These are phyloP conservation scores for Laburnicola sp. DNA, from an alignment of 2,329 filamentous ascomycete species.

Conservation along the genomic window DNA sequence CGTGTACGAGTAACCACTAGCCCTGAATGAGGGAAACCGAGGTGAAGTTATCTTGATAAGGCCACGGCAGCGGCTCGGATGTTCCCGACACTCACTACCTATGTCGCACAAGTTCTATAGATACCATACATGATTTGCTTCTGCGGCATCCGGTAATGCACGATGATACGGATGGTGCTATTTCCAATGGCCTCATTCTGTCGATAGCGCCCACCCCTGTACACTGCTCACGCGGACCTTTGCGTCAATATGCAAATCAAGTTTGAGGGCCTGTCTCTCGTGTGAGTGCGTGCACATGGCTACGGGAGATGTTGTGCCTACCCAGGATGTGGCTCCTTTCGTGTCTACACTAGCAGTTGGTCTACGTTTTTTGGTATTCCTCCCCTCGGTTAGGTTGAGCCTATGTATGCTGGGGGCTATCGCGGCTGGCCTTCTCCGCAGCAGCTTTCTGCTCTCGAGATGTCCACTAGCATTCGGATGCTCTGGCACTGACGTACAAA, in stretches of 20 bases:
- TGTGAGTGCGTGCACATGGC: not conserved
- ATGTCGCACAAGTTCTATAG: not conserved
- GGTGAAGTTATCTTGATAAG: too few relatives aligned
- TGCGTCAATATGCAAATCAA: conserved; percentile 7
- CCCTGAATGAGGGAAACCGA: too few relatives aligned
- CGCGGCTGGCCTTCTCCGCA: not conserved
- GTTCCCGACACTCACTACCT: too few relatives aligned
- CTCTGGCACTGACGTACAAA: too few relatives aligned
- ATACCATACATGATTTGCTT: not conserved
- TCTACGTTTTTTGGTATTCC: not conserved
- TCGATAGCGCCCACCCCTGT: conserved; percentile 1
- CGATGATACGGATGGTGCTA: conserved; percentile 2
- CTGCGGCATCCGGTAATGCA: conserved; percentile 8
- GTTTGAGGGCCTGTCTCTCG: conserved; percentile 1
- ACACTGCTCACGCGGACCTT: conserved; percentile 5
- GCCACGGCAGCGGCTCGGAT: too few relatives aligned
- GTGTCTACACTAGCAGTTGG: not conserved
- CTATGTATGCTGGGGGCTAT: conserved; percentile 2
- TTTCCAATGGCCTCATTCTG: not conserved
- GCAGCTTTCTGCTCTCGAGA: not conserved
- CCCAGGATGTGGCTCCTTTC: conserved; percentile 13
- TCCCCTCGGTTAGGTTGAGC: not conserved
- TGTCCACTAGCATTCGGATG: too few relatives aligned
- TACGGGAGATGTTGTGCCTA: not conserved
- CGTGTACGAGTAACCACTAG: too few relatives aligned